Evolutionary conservation across 2,329 filamentous ascomycete genomes (phyloP).

Genomic region (Colletotrichum spaethianum): DNA sequence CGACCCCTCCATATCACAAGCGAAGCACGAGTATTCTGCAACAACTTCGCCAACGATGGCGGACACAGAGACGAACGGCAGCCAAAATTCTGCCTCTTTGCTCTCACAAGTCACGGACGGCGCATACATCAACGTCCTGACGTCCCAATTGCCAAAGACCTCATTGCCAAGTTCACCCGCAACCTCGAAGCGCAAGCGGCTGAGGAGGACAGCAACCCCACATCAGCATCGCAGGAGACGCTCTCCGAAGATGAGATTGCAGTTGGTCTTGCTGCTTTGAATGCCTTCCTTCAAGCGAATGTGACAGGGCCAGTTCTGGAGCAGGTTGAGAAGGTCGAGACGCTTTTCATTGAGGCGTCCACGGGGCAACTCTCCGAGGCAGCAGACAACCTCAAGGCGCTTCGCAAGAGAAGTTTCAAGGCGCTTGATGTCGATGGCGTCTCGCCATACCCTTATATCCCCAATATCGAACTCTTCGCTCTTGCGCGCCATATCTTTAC

Average conservation of each 20-base stretch:
- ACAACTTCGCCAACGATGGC: conserved; percentile 7
- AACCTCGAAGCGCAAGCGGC: conserved; percentile 15
- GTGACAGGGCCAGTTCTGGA: conserved; percentile 88
- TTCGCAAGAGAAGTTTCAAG: conserved; percentile 60
- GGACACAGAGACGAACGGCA: not conserved
- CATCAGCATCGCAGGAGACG: not conserved
- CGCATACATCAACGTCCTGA: conserved; percentile 36
- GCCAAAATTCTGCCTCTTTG: not conserved
- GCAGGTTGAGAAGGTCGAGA: conserved; percentile 47
- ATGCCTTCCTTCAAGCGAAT: conserved; percentile 87
- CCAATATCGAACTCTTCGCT: conserved; percentile 86
- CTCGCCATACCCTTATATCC: conserved; percentile 86
- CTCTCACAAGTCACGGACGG: conserved; percentile 13
- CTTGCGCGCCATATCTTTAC: conserved; percentile 73
- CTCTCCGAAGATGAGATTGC: conserved; percentile 52
- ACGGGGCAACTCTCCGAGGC: conserved; percentile 37
- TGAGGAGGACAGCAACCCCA: not conserved
- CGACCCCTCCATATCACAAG: conserved; percentile 9
- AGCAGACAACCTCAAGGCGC: conserved; percentile 27
- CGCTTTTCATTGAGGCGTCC: conserved; percentile 56
- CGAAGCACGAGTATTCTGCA: not conserved
- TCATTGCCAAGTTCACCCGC: conserved; percentile 22
- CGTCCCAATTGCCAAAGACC: conserved; percentile 10
- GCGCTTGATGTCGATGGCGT: conserved; percentile 87
- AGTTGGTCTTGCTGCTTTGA: conserved; percentile 78